Percentiles rank a stretch among this genome's conserved stretches.
These are phyloP conservation scores for Sungouiozyma ichnusensis DNA, from an alignment of 805 yeast species.

Conservation along the genomic window DNA sequence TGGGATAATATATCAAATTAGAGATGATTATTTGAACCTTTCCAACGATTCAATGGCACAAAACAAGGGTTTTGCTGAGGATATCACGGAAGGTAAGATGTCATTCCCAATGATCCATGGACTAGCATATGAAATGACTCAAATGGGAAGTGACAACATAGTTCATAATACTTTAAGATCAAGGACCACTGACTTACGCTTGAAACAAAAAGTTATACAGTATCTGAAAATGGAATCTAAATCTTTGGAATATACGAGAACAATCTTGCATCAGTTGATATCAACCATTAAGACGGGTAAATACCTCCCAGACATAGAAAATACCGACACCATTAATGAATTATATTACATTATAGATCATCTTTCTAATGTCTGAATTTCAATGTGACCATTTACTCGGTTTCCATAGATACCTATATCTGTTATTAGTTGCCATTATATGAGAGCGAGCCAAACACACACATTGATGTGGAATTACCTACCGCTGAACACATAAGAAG, in stretches of 20 bases:
- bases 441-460: background rate
- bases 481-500: background rate
- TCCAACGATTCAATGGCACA: constrained; percentile 34
- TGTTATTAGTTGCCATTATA: background rate
- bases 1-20: constrained; percentile 78
- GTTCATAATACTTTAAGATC: constrained; percentile 41
- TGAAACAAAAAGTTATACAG: constrained; percentile 42
- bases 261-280: constrained; percentile 13
- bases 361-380: constrained; percentile 4
- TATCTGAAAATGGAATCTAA: constrained; percentile 32
- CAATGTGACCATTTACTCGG: background rate
- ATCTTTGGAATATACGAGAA: constrained; percentile 20
- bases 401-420: background rate
- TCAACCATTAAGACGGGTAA: constrained; percentile 11
- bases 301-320: constrained; percentile 14
- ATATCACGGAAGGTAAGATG: constrained; percentile 79
- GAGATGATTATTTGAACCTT: constrained; percentile 75
- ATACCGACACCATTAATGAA: constrained; percentile 3
- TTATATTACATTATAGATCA: constrained; percentile 5
- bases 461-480: background rate
- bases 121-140: constrained; percentile 24
- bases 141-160: constrained; percentile 24
- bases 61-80: constrained; percentile 79
- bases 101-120: constrained; percentile 79
- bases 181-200: constrained; percentile 38